Conservation (phyloP, 2,329 filamentous ascomycete genomes). For the Juglanconis sp. region DNA sequence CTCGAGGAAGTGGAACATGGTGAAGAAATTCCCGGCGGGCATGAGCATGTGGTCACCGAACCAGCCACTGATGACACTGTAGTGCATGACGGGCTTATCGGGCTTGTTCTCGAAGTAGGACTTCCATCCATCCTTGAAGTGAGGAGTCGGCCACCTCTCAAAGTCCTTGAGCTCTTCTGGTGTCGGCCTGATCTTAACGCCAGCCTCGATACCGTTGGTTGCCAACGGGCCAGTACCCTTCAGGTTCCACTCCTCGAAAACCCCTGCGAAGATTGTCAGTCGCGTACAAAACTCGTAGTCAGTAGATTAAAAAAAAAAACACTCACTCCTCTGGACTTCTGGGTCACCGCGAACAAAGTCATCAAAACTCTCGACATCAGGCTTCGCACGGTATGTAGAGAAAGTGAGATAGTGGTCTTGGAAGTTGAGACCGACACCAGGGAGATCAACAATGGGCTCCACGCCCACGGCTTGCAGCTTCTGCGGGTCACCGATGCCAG, state of each 20-base stretch:
- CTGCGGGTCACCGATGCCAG: constrained; percentile 68
- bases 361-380: constrained; percentile 73
- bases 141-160: constrained; percentile 69
- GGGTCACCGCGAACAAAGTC: constrained; percentile 75
- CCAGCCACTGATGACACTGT: constrained; percentile 70
- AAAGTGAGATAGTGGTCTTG: constrained; percentile 75
- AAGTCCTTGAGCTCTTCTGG: constrained; percentile 66
- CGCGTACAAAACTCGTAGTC: neutral
- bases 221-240: constrained; percentile 76
- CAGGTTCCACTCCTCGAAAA: constrained; percentile 74
- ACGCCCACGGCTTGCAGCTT: constrained; percentile 68
- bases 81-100: constrained; percentile 85
- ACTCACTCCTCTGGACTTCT: constrained; percentile 62
- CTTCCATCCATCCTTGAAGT: constrained; percentile 74
- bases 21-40: constrained; percentile 76
- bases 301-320: too few species aligned
- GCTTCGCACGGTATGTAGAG: constrained; percentile 68
- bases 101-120: constrained; percentile 82
- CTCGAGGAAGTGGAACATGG: constrained; percentile 79
- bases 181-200: constrained; percentile 73
- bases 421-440: constrained; percentile 73
- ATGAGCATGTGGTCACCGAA: constrained; percentile 60
- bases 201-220: constrained; percentile 77
- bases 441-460: constrained; percentile 66
- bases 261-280: constrained; percentile 35